Base-by-base conservation (phyloP, 768 basidiomycete species). In the Tulasnella sp. region DNA sequence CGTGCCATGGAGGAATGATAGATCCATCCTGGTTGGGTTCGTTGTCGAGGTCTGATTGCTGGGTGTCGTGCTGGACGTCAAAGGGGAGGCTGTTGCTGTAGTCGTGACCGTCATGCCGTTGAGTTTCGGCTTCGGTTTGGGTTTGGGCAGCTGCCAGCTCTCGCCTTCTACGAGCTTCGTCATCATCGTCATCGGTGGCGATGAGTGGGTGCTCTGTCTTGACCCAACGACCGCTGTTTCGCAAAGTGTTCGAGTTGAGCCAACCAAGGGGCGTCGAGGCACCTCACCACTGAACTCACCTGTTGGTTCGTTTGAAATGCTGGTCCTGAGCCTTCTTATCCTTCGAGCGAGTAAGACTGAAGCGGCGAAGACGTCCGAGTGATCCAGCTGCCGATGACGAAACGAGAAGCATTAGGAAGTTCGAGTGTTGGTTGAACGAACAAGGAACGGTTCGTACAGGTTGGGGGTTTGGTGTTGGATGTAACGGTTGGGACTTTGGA, bases 171-270 rank as follows among this genome's bases (percentile, higher is more conserved):
- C 69, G 40, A 70, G 69, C 69, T 44, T 70, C 69, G 47, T 70
- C 69, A 44, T 70, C 69, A 41, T 70, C 69, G 69, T 70, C 69
- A 52, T 70, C 69, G 47, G 69, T 70, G 42, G 47, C 36, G 42
- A 70, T 70, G 39, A 72, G 40, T 14, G 62, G 62, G 62, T 64
- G 62, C 36, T 72, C 71, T 59, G 71, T 65, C 62, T 72, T 72
- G 26, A 72, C 62, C 71, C 71, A 72, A 22, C 64, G 62, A 17
- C 71, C 71, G 17, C 62, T 64, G 62, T 59, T 47, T 3, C 26
- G 32, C 40, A 52, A 69, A 65, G 39, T 36, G 64, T 65, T 65
- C 34, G 42, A 65, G 64, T 36, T 34, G 9, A 65, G 63, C 36
- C 26, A 65, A 35, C 63, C 34, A 32, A 65, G 17, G 64, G 64